Evolutionary conservation across 1,139 yeast genomes (phyloP), one percentile per base, ranked within the genome.

Genomic region (Pichia sp.): DNA sequence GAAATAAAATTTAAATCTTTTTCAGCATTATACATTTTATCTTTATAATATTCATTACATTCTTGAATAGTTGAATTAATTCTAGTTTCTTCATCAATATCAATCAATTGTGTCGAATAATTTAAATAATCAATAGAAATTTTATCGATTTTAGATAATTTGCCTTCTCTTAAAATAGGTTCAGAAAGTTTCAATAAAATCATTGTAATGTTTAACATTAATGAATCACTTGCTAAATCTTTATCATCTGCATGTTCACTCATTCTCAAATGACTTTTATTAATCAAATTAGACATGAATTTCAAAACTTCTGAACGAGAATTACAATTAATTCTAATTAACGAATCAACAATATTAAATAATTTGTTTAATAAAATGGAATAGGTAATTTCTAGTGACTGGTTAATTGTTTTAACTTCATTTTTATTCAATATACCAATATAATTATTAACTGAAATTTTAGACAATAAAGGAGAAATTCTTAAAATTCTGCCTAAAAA

Each of bases 201-300:
- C 41, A 78, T 59, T 0, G 91, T 69, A 19, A 87, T 72, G 59
- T 89, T 91, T 43, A 80, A 69, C 85, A 88, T 83, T 48, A 91
- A 72, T 1, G 89, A 91, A 64, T 89, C 89, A 7, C 87, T 70
- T 1, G 95, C 78, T 39, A 85, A 67, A 42, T 77, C 74, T 16
- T 70, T 66, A 8, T 76, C 73, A 53, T 84, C 81, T 4, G 91
- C 84, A 60, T 85, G 95, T 51, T 85, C 79, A 36, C 96, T 96
- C 52, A 85, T 74, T 62, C 97, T 76, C 54, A 86, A 73, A 62
- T 89, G 96, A 59, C 89, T 88, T 45, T 76, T 69, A 55, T 89
- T 86, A 18, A 87, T 72, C 34, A 88, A 70, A 30, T 71, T 72
- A 3, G 83, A 83, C 60, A 89, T 77, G 72, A 82, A 88, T 41